Evolutionary conservation across 73 alveolate species (phyloP).

Genomic region (Blepharisma japonicum): DNA sequence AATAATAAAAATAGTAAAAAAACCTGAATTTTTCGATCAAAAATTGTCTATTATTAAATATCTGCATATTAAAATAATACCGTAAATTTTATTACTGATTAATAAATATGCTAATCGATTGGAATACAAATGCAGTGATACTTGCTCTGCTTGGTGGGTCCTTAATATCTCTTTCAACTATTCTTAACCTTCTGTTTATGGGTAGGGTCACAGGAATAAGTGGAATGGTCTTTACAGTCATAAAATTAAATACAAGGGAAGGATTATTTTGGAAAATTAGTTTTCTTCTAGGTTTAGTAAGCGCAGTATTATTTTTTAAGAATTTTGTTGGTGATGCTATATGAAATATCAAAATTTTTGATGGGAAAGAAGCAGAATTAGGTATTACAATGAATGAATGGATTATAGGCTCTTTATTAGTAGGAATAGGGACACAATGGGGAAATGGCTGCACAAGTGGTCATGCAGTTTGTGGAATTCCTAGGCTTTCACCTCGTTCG

Average conservation of each 20-base stretch:
- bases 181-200: conserved; percentile 59
- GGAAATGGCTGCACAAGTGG: conserved; percentile 99
- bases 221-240: conserved; percentile 59
- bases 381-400: conserved; percentile 63
- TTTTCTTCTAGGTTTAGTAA: conserved; percentile 38
- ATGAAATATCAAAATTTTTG: conserved; percentile 29
- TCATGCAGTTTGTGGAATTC: conserved; percentile 98
- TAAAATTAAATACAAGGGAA: conserved; percentile 37
- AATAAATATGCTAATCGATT: too few relatives aligned
- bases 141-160: conserved; percentile 81
- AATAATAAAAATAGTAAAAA: too few relatives aligned
- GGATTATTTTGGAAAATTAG: conserved; percentile 37
- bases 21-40: too few relatives aligned
- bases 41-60: too few relatives aligned
- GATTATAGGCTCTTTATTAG: conserved; percentile 86
- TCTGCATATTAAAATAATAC: too few relatives aligned
- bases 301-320: not conserved
- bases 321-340: conserved; percentile 27
- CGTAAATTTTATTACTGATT: too few relatives aligned
- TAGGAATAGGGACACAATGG: conserved; percentile 92
- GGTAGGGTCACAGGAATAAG: conserved; percentile 91
- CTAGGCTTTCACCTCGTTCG: conserved; percentile 86
- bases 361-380: not conserved
- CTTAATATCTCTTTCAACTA: conserved; percentile 68
- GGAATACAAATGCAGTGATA: too few relatives aligned